Percentiles rank a stretch among this genome's conserved stretches.
phyloP scores from a whole-genome alignment of 345 rosid genomes.

The Arabidopsis arenosa region DNA sequence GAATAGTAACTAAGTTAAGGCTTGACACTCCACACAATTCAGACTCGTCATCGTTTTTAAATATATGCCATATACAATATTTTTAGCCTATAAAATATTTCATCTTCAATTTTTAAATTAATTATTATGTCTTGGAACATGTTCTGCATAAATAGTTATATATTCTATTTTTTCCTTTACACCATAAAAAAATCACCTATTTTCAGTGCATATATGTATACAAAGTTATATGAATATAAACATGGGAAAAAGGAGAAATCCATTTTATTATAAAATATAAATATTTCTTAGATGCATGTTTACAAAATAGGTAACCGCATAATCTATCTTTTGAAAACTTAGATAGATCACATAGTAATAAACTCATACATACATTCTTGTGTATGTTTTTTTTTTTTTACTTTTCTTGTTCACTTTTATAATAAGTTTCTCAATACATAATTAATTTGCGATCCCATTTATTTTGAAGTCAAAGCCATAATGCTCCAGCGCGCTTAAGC shows the following conservation, averaged over 20 bases:
- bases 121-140: neutral
- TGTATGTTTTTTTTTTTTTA: neutral
- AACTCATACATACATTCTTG: constrained; percentile 9
- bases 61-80: neutral
- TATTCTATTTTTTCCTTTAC: neutral
- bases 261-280: constrained; percentile 15
- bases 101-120: neutral
- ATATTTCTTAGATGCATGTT: neutral
- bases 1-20: neutral
- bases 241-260: neutral
- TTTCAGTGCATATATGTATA: neutral
- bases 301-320: constrained; percentile 27
- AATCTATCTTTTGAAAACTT: constrained; percentile 33
- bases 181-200: neutral
- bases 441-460: neutral
- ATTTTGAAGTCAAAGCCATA: constrained; percentile 59
- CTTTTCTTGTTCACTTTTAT: neutral
- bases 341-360: constrained; percentile 23
- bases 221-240: neutral
- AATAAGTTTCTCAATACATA: neutral
- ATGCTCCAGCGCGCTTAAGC: constrained; percentile 71
- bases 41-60: neutral
- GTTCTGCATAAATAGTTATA: neutral
- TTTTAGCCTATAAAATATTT: neutral
- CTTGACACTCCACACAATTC: neutral